phyloP scores from a whole-genome alignment of 495 filamentous ascomycete genomes.

The Penicillium parvum region DNA sequence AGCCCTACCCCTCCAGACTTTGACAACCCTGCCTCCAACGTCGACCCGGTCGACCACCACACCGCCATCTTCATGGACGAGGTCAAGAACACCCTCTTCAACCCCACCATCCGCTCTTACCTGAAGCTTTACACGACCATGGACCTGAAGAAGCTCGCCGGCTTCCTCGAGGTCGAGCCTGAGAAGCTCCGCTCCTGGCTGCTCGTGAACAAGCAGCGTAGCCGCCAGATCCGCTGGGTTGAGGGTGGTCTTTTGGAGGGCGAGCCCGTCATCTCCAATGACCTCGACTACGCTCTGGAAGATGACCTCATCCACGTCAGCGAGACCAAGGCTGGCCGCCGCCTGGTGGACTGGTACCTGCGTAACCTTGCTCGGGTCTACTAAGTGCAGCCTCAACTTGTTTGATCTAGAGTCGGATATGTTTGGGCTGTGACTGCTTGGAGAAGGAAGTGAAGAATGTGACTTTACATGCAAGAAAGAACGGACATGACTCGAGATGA shows the following conservation, averaged over 20 bases:
- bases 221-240: conserved; percentile 90
- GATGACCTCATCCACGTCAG: conserved; percentile 97
- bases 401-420: conserved; percentile 1
- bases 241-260: conserved; percentile 88
- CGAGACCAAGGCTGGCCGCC: conserved; percentile 94
- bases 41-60: conserved; percentile 97
- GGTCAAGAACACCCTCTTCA: conserved; percentile 93
- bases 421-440: conserved; percentile 10
- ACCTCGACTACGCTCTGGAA: conserved; percentile 95
- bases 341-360: conserved; percentile 98
- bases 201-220: conserved; percentile 96
- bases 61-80: conserved; percentile 97
- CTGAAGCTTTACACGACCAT: conserved; percentile 99
- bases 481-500: conserved; percentile 33
- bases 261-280: conserved; percentile 82
- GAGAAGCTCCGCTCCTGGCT: conserved; percentile 88
- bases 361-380: conserved; percentile 94
- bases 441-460: conserved; percentile 23
- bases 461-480: conserved; percentile 27
- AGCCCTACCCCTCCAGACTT: conserved; percentile 95
- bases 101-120: conserved; percentile 94
- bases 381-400: conserved; percentile 34
- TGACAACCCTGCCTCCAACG: conserved; percentile 86
- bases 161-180: conserved; percentile 90
- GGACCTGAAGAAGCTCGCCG: conserved; percentile 96